Conservation (phyloP, 768 basidiomycete species). For the Trametes cingulata region DNA sequence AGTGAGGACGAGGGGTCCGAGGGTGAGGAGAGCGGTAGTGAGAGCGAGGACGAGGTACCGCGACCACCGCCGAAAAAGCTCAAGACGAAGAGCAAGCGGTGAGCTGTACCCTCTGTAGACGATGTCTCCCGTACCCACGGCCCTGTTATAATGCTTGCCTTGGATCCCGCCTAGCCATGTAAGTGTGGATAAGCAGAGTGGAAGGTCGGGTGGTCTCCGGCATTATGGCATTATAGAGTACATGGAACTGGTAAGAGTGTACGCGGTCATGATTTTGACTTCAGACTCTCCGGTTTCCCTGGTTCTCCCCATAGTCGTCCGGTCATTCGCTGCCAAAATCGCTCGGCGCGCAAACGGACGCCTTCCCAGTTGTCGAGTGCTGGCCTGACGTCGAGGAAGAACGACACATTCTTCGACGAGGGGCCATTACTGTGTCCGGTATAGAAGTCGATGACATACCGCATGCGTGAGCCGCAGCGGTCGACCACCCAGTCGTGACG, state of each 20-base stretch:
- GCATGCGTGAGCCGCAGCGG: constrained; percentile 83
- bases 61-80: constrained; percentile 56
- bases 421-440: constrained; percentile 63
- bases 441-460: constrained; percentile 99
- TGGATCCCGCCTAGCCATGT: neutral
- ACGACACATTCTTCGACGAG: constrained; percentile 62
- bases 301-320: constrained; percentile 22
- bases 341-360: constrained; percentile 74
- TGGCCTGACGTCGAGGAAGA: constrained; percentile 93
- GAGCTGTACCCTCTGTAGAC: neutral
- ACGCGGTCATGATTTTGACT: constrained; percentile 1
- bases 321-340: constrained; percentile 47
- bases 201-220: neutral
- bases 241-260: neutral
- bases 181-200: neutral
- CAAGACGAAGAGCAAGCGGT: constrained; percentile 52
- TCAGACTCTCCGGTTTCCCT: neutral
- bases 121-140: neutral
- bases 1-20: constrained; percentile 49
- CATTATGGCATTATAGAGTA: constrained; percentile 12
- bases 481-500: constrained; percentile 98
- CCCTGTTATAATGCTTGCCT: neutral
- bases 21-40: constrained; percentile 46
- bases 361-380: constrained; percentile 95
- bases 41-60: constrained; percentile 46